Conservation (phyloP, 179 eudicot genomes). For the Silene noctiflora region DNA sequence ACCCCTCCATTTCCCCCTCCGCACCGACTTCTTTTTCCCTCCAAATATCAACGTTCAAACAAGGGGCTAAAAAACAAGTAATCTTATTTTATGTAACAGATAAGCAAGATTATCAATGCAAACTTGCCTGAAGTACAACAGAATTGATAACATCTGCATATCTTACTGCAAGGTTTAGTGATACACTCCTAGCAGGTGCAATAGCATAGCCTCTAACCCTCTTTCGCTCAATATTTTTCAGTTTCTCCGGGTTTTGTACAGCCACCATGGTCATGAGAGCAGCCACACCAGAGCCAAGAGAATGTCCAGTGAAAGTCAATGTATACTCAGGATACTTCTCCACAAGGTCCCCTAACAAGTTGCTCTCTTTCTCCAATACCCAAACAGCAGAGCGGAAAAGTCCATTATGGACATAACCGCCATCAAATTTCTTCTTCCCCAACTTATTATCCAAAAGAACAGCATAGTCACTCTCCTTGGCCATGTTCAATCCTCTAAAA, state of each 20-base stretch:
- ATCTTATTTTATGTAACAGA: neutral
- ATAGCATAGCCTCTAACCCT: slow-evolving; percentile 84
- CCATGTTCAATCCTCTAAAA: slow-evolving; percentile 78
- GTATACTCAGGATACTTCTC: slow-evolving; percentile 59
- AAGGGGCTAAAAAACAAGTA: neutral
- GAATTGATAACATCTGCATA: slow-evolving; percentile 92
- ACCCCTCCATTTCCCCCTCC: too few species aligned
- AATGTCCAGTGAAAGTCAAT: slow-evolving; percentile 57
- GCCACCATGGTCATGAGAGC: slow-evolving; percentile 45
- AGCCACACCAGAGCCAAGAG: slow-evolving; percentile 59
- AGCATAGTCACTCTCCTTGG: slow-evolving; percentile 69
- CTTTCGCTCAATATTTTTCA: slow-evolving; percentile 56
- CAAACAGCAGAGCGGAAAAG: slow-evolving; percentile 71
- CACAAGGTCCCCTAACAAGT: slow-evolving; percentile 48
- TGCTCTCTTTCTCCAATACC: slow-evolving; percentile 66
- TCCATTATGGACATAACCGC: slow-evolving; percentile 93
- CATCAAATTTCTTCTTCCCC: slow-evolving; percentile 77
- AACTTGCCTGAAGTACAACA: slow-evolving; percentile 79
- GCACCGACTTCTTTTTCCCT: too few species aligned
- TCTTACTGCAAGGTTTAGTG: slow-evolving; percentile 88
- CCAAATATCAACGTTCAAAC: neutral
- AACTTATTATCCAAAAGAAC: slow-evolving; percentile 74
- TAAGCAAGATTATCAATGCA: neutral
- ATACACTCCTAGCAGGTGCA: slow-evolving; percentile 92
- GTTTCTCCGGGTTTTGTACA: slow-evolving; percentile 34